A percentile compares a stretch with the other conserved stretches of the same genome.
Conservation (phyloP, 1,284 basidiomycete genomes). For the Ustilago trichophora region DNA sequence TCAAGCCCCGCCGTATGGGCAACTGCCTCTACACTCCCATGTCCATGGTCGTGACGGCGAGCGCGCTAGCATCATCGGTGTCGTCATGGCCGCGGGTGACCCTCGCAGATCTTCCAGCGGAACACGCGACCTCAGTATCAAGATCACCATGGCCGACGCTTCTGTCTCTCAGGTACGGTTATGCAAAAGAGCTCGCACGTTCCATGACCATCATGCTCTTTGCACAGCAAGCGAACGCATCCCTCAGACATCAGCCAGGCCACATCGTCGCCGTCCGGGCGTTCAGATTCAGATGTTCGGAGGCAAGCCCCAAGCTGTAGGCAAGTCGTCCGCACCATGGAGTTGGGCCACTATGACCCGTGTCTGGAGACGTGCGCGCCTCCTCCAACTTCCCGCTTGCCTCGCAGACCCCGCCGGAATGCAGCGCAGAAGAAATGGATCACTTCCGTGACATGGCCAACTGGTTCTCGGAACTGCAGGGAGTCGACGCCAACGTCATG, state of each 20-base stretch:
- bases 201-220: conserved; percentile 49
- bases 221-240: conserved; percentile 26
- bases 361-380: conserved; percentile 30
- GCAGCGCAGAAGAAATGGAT: conserved; percentile 41
- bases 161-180: conserved; percentile 43
- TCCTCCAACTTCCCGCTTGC: conserved; percentile 36
- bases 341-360: conserved; percentile 44
- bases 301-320: conserved; percentile 38
- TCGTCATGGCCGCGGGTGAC: conserved; percentile 35
- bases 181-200: conserved; percentile 31
- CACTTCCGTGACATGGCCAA: conserved; percentile 43
- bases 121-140: conserved; percentile 37
- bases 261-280: conserved; percentile 37
- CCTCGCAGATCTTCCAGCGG: conserved; percentile 42
- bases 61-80: conserved; percentile 46
- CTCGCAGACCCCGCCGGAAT: conserved; percentile 25
- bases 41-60: conserved; percentile 35
- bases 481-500: conserved; percentile 28
- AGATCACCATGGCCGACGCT: conserved; percentile 39
- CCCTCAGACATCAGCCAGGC: conserved; percentile 22
- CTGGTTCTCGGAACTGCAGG: conserved; percentile 33
- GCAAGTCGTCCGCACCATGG: conserved; percentile 25
- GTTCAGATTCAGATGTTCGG: conserved; percentile 43
- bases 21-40: conserved; percentile 51
- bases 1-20: conserved; percentile 45